These are phyloP conservation scores for Blastobotrys ciferrii DNA, from an alignment of 1,139 yeast genomes.

Conservation along the genomic window DNA sequence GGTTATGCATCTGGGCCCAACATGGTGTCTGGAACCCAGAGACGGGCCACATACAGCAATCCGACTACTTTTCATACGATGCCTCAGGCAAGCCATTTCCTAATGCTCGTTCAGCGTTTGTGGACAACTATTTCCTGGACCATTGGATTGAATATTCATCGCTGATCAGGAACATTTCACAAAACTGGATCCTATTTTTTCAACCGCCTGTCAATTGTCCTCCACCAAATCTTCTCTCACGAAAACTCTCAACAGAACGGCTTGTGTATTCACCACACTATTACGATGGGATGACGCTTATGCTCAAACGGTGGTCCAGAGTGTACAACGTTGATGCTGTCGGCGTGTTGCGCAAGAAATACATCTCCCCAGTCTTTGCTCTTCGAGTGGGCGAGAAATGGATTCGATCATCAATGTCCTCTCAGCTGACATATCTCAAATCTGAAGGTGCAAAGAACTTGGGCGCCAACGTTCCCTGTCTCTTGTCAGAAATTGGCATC, in stretches of 20 bases:
- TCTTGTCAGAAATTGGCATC: conserved; percentile 95
- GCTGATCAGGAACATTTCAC: conserved; percentile 42
- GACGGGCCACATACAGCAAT: conserved; percentile 41
- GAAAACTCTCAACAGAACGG: conserved; percentile 26
- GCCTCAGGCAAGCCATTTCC: conserved; percentile 42
- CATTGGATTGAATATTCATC: conserved; percentile 51
- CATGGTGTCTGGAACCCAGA: conserved; percentile 70
- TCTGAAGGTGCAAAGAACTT: conserved; percentile 50
- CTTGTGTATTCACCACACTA: conserved; percentile 84
- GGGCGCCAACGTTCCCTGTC: conserved; percentile 42
- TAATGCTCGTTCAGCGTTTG: conserved; percentile 54
- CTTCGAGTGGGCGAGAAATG: conserved; percentile 76
- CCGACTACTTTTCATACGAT: conserved; percentile 50
- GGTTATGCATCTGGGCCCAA: conserved; percentile 74
- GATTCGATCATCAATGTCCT: conserved; percentile 66
- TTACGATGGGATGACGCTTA: conserved; percentile 88
- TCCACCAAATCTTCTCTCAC: conserved; percentile 52
- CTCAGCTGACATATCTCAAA: conserved; percentile 63
- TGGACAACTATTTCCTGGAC: conserved; percentile 58
- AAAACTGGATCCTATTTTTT: conserved; percentile 53
- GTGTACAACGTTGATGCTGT: conserved; percentile 74
- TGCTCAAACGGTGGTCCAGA: conserved; percentile 75
- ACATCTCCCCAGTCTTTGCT: conserved; percentile 72
- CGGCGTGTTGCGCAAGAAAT: conserved; percentile 81
- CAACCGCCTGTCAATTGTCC: conserved; percentile 80